phyloP scores from a whole-genome alignment of 2,329 filamentous ascomycete species.

The Diaporthe amygdali region DNA sequence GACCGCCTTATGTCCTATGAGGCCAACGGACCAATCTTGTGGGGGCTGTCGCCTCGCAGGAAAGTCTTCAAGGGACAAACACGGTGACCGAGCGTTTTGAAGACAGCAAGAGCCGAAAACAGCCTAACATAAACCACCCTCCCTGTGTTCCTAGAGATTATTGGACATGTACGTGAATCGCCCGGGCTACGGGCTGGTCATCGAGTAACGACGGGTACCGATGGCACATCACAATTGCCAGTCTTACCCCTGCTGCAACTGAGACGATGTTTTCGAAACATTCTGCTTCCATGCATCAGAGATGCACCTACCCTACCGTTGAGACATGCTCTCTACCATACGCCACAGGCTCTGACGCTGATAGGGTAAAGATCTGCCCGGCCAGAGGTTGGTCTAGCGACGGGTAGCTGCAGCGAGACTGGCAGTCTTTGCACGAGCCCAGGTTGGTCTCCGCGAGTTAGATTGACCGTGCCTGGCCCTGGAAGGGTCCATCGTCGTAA shows the following conservation, averaged over 20 bases:
- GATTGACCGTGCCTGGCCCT: constrained; percentile 34
- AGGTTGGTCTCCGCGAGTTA: constrained; percentile 38
- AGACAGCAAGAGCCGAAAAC: not conserved
- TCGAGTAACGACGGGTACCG: constrained; percentile 19
- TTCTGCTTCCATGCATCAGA: constrained; percentile 46
- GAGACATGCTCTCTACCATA: constrained; percentile 49
- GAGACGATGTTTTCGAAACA: constrained; percentile 24
- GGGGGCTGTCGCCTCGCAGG: not conserved
- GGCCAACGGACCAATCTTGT: not conserved
- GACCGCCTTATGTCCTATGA: not conserved
- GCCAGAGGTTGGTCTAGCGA: constrained; percentile 39
- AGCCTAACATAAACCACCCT: constrained; percentile 15
- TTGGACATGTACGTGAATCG: constrained; percentile 18
- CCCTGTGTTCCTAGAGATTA: constrained; percentile 16
- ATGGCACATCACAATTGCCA: constrained; percentile 11
- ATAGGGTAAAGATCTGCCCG: constrained; percentile 44
- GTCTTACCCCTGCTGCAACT: constrained; percentile 20
- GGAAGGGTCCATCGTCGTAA: constrained; percentile 31
- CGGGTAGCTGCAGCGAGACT: constrained; percentile 46
- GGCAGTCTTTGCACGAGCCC: constrained; percentile 39
- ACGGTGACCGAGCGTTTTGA: not conserved
- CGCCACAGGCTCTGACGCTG: constrained; percentile 51
- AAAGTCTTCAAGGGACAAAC: not conserved
- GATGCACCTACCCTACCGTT: constrained; percentile 55
- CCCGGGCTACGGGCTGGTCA: constrained; percentile 11